Base-by-base conservation (phyloP, 768 basidiomycete species). In the Pholiota molesta region DNA sequence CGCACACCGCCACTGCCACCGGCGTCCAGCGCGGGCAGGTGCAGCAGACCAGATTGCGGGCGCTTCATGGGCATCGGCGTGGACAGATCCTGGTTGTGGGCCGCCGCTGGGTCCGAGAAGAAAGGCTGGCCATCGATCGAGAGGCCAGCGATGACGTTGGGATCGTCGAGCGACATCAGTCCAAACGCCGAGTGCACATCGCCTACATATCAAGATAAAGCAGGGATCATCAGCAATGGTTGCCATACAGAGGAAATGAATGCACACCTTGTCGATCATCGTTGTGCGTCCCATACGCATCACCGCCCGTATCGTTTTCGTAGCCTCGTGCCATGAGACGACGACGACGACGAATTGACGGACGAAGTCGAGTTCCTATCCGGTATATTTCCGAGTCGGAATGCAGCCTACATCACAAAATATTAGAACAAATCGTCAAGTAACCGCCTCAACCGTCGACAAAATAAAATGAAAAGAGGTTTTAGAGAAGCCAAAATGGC, bases 111-210 rank as follows among this genome's bases (percentile, higher is more conserved):
- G 17, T 68, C 70, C 8, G 77, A 71, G 71, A 91, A 92, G 78
- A 91, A 91, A 0, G 89, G 86, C 14, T 83, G 79, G 6, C 80
- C 83, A 61, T 88, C 87, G 3, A 71, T 72, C 1, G 85, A 72
- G 52, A 91, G 77, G 2, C 87, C 83, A 0, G 89, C 86, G 39
- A 92, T 78, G 8, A 88, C 86, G 57, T 82, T 82, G 1, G 86
- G 84, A 68, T 93, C 91, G 60, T 92, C 91, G 55, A 94, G 79
- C 19, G 85, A 86, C 86, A 94, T 84, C 55, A 89, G 79, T 8
- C 89, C 91, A 69, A 94, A 92, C 1, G 87, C 88, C 23, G 81
- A 82, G 4, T 82, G 84, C 68, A 89, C 83, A 60, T 82, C 79
- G 62, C 63, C 66, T 63, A 54, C 9, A 37, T 40, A 52, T 60